Evolutionary conservation across 805 yeast species (phyloP), one percentile per base, ranked within the genome.

Genomic region (Suhomyces emberorum): DNA sequence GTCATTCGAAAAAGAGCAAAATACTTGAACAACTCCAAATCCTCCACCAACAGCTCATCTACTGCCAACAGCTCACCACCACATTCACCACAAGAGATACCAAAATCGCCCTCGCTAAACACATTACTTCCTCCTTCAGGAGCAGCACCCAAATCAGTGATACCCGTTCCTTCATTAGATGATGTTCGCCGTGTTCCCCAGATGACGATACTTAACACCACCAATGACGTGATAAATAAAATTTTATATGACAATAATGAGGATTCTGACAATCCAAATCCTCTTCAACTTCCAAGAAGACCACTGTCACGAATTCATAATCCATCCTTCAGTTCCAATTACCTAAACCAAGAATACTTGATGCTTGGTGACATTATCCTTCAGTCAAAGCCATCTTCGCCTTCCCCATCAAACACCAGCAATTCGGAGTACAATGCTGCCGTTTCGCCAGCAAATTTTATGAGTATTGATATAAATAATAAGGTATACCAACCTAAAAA

Each of bases 1-100:
- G 74, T 78, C 4, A 71, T 69, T 25, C 56, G 88, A 18, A 80
- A 77, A 51, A 48, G 70, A 31, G 76, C 75, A 7, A 65, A 66
- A 40, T 68, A 68, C 43, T 48, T 65, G n/a, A 24, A 25, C 24
- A 26, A 12, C 14, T 17, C 15, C 10, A 29, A 17, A 8, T n/a
- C 21, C 14, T 24, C 37, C 12, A 34, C 22, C 21, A 31, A 22
- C 16, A 15, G 16, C 16, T 33, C 34, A 8, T 24, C 34, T 3
- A 32, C 34, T 17, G 28, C 29, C 12, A 23, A 22, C 29, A 21
- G 35, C 28, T 31, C 29, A 14, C 27, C 22, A 18, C 23, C 20
- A 8, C n/a, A 23, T n/a, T 30, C 27, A 15, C 34, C 37, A 10
- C 27, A 30, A 19, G 11, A 21, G 6, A n/a, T 9, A 6, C 12